phyloP scores from a whole-genome alignment of 2,329 filamentous ascomycete genomes.

The Colletotrichum tamarilloi region DNA sequence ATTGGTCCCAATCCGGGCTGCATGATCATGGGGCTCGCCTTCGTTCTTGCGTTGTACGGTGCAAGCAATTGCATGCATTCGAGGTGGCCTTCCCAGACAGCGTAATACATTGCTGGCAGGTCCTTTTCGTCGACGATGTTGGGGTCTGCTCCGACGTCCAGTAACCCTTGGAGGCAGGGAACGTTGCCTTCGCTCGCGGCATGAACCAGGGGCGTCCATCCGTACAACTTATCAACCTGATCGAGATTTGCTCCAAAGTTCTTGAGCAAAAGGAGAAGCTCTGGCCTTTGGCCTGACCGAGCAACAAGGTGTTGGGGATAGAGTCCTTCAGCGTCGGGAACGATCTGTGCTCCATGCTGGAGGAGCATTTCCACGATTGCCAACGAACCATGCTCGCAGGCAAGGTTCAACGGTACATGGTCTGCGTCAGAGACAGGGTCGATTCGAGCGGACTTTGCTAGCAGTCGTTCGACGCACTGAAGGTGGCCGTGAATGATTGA shows the following conservation, averaged over 20 bases:
- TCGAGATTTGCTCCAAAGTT: constrained; percentile 90
- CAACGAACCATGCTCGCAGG: constrained; percentile 91
- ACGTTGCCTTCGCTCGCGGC: constrained; percentile 97
- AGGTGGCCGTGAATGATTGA: constrained; percentile 90
- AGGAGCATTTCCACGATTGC: constrained; percentile 88
- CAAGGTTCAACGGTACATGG: constrained; percentile 93
- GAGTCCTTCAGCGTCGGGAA: constrained; percentile 95
- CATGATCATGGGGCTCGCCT: constrained; percentile 56
- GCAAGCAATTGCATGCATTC: constrained; percentile 92
- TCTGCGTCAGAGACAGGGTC: constrained; percentile 88
- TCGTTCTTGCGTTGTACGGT: constrained; percentile 61
- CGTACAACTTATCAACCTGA: constrained; percentile 94
- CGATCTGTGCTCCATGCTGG: constrained; percentile 80
- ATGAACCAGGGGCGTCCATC: constrained; percentile 97
- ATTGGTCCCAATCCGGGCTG: constrained; percentile 57
- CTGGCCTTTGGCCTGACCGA: constrained; percentile 83
- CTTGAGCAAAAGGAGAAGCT: constrained; percentile 83
- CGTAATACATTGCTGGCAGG: constrained; percentile 96
- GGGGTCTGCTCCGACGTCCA: constrained; percentile 82
- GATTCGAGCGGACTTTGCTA: constrained; percentile 83
- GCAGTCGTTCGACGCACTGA: constrained; percentile 81
- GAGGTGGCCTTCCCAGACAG: constrained; percentile 96
- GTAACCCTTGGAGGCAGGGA: constrained; percentile 82
- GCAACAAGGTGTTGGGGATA: constrained; percentile 98
- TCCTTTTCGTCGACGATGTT: constrained; percentile 91